These are phyloP conservation scores for Acacia pycnantha DNA, from an alignment of 331 rosid genomes.

Conservation along the genomic window DNA sequence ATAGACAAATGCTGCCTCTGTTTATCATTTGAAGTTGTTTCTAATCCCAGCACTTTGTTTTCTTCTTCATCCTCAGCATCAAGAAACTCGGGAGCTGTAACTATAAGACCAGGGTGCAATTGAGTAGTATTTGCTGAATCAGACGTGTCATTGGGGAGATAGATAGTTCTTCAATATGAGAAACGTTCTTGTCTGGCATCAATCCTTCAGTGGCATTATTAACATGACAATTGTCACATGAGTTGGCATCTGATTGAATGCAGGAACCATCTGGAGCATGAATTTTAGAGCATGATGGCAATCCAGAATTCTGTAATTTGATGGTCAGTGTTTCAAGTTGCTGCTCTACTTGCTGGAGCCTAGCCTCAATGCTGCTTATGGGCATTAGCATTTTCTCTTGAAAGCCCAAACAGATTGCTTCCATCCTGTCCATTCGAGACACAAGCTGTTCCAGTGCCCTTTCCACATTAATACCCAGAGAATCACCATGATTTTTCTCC, in stretches of 20 bases:
- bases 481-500: constrained; percentile 36
- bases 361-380: constrained; percentile 68
- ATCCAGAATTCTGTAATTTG: constrained; percentile 46
- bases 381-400: constrained; percentile 86
- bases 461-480: constrained; percentile 38
- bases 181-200: constrained; percentile 43
- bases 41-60: constrained; percentile 27
- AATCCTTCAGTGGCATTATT: constrained; percentile 33
- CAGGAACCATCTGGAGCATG: constrained; percentile 62
- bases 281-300: constrained; percentile 47
- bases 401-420: constrained; percentile 67
- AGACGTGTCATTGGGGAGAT: constrained; percentile 34
- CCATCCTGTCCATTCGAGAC: constrained; percentile 73
- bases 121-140: constrained; percentile 42
- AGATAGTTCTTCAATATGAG: constrained; percentile 34
- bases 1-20: constrained; percentile 50
- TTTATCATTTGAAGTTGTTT: constrained; percentile 36
- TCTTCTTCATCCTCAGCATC: constrained; percentile 62
- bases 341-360: constrained; percentile 86
- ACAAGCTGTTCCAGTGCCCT: constrained; percentile 54
- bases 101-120: constrained; percentile 64
- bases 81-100: constrained; percentile 83
- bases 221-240: constrained; percentile 38
- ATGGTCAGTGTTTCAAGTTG: constrained; percentile 64
- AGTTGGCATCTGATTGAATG: constrained; percentile 50